A percentile compares a stretch with the other conserved stretches of the same genome.
phyloP scores from a whole-genome alignment of 2,329 filamentous ascomycete genomes.

The Byssochlamys sp. region DNA sequence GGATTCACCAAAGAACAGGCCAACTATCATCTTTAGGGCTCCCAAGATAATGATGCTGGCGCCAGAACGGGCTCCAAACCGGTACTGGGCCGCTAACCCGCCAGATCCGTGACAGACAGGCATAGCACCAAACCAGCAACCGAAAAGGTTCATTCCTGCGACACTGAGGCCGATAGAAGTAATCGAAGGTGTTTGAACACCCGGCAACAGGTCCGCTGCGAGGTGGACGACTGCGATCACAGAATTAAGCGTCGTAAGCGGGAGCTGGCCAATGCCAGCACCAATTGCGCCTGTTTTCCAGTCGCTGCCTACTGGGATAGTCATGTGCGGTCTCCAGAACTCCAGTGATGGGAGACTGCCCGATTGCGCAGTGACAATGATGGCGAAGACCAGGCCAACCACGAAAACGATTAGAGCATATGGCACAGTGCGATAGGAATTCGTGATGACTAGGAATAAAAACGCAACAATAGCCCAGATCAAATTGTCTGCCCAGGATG shows the following conservation, averaged over 20 bases:
- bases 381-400: constrained; percentile 58
- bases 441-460: constrained; percentile 58
- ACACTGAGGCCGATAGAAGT: constrained; percentile 75
- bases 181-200: constrained; percentile 57
- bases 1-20: constrained; percentile 62
- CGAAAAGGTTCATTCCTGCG: constrained; percentile 69
- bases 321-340: constrained; percentile 51
- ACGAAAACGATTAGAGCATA: constrained; percentile 67
- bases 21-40: constrained; percentile 62
- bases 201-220: constrained; percentile 64
- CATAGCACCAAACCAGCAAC: constrained; percentile 91
- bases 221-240: constrained; percentile 79
- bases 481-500: constrained; percentile 64
- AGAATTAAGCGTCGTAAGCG: constrained; percentile 84
- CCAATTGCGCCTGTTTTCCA: constrained; percentile 50
- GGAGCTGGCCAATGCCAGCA: constrained; percentile 75
- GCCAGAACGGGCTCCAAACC: constrained; percentile 83
- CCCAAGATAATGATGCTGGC: constrained; percentile 74
- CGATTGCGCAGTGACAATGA: constrained; percentile 29
- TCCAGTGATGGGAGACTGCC: constrained; percentile 43
- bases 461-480: constrained; percentile 69
- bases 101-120: constrained; percentile 89
- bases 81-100: constrained; percentile 78
- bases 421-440: constrained; percentile 57
- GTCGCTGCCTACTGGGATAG: constrained; percentile 36